These are phyloP conservation scores for Didymella arachidicola DNA, from an alignment of 2,329 filamentous ascomycete species.

Conservation along the genomic window DNA sequence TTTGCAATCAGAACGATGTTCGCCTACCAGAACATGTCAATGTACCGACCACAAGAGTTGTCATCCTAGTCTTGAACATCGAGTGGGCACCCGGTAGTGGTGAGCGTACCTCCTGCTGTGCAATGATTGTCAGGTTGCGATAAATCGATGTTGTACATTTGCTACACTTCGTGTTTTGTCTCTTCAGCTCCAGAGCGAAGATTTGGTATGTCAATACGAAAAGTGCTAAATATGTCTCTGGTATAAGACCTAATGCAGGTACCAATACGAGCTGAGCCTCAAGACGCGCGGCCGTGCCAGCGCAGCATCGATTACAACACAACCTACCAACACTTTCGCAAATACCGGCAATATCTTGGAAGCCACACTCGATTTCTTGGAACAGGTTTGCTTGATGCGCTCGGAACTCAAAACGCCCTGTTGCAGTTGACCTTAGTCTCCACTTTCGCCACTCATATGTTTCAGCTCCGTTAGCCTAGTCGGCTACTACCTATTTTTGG, in stretches of 20 bases:
- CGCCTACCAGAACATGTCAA: neutral
- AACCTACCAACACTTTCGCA: too few species aligned
- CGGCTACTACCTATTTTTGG: slow-evolving; percentile 2
- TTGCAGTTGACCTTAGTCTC: neutral
- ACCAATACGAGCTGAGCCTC: slow-evolving; percentile 14
- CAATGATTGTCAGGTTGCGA: neutral
- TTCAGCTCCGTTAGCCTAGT: neutral
- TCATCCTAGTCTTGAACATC: neutral
- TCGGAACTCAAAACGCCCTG: neutral
- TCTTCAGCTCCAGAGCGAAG: neutral
- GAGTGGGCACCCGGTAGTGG: neutral
- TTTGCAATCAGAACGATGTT: neutral
- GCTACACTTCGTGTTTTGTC: neutral
- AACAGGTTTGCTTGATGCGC: neutral
- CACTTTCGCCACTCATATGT: slow-evolving; percentile 3
- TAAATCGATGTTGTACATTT: neutral
- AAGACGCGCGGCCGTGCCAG: slow-evolving; percentile 14
- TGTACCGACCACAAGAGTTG: neutral
- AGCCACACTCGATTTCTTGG: neutral
- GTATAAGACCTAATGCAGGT: slow-evolving; percentile 18
- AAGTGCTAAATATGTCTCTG: slow-evolving; percentile 1
- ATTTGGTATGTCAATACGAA: neutral
- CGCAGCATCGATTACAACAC: neutral
- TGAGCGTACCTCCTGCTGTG: neutral
- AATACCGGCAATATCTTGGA: neutral